Percentiles rank a stretch among this genome's conserved stretches.
Evolutionary conservation across 495 filamentous ascomycete species (phyloP).

Genomic region (Hyphodiscus hymeniophilus): DNA sequence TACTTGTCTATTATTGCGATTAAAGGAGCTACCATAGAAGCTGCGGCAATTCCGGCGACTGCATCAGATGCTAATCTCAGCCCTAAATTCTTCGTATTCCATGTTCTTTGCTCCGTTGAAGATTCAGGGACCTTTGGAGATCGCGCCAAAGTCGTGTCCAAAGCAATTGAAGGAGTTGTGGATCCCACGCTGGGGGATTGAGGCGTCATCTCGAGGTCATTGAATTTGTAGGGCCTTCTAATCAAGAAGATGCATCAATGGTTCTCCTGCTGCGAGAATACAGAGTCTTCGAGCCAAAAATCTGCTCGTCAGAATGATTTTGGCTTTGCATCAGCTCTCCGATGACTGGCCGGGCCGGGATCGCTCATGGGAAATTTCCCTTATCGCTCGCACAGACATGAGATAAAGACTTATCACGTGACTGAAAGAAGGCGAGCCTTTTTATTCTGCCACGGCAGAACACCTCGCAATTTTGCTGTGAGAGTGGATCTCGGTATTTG

Average conservation of each 20-base stretch:
- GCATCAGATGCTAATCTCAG: conserved; percentile 65
- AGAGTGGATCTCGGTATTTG: too few relatives aligned
- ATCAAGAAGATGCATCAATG: neutral
- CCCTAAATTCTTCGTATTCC: conserved; percentile 72
- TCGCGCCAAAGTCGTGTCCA: neutral
- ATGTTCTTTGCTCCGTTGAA: conserved; percentile 28
- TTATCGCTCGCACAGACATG: neutral
- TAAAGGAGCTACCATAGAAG: conserved; percentile 74
- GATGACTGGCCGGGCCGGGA: neutral
- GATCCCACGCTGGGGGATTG: conserved; percentile 6
- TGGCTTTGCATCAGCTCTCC: neutral
- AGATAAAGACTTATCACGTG: neutral
- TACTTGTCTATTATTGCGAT: conserved; percentile 92
- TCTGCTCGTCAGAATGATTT: neutral
- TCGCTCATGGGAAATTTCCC: neutral
- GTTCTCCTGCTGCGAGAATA: neutral
- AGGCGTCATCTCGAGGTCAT: conserved; percentile 11
- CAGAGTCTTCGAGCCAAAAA: neutral
- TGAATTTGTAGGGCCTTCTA: neutral
- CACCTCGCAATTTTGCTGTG: too few relatives aligned
- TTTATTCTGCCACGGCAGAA: too few relatives aligned
- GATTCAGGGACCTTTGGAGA: conserved; percentile 5
- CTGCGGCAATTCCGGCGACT: conserved; percentile 64
- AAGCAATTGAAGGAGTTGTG: neutral
- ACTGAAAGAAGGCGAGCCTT: neutral